Conservation (phyloP, 371 early-diverging fungal genomes). For the Mucor mucedo region DNA sequence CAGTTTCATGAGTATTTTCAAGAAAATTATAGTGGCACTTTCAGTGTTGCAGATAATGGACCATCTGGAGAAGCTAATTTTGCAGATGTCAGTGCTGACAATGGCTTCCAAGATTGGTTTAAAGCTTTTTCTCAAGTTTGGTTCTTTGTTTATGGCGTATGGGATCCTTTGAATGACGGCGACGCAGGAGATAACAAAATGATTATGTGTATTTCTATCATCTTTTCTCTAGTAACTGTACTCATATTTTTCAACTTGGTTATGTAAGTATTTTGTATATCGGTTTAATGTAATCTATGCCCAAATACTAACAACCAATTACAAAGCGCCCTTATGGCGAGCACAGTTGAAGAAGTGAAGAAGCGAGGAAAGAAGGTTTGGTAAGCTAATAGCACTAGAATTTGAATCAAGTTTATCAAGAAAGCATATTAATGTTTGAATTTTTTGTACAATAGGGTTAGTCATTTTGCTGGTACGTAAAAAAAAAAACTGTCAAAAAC, state of each 20-base stretch:
- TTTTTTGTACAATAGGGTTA: constrained; percentile 4
- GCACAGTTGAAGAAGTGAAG: constrained; percentile 16
- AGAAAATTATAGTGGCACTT: constrained; percentile 10
- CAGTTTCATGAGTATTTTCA: constrained; percentile 14
- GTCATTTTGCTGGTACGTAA: constrained; percentile 17
- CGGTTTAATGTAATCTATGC: too few relatives aligned
- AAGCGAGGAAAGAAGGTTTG: constrained; percentile 18
- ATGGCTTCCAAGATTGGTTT: constrained; percentile 13
- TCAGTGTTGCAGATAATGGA: background rate
- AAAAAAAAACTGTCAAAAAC: too few relatives aligned
- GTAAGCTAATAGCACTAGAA: constrained; percentile 1
- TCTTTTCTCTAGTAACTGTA: constrained; percentile 16
- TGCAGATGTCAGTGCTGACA: background rate
- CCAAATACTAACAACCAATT: background rate
- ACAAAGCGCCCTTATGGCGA: constrained; percentile 21
- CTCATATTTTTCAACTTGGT: constrained; percentile 24
- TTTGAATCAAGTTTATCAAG: too few relatives aligned
- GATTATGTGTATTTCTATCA: constrained; percentile 7
- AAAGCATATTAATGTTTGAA: too few relatives aligned
- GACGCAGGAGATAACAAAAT: constrained; percentile 19
- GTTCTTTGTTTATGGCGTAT: constrained; percentile 26
- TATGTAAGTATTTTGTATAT: constrained; percentile 9
- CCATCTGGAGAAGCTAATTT: background rate
- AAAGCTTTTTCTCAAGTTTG: constrained; percentile 14
- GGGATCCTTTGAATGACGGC: constrained; percentile 22